Evolutionary conservation across 208 protist species (phyloP), one percentile per base, ranked within the genome.

Genomic region (Leishmania arabica): DNA sequence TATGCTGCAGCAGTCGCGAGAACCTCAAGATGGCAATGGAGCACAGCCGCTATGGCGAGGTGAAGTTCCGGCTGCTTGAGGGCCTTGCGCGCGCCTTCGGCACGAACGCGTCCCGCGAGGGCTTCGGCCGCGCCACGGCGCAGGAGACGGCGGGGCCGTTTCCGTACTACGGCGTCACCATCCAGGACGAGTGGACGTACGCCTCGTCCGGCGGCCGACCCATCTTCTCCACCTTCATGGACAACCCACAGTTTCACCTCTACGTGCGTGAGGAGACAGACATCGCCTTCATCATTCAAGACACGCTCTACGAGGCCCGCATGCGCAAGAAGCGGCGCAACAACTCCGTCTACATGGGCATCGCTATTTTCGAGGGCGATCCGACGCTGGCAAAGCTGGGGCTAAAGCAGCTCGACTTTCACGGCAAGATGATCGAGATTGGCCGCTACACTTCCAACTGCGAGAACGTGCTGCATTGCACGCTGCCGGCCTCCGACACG

Each of bases 231-330:
- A 95, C 91, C 42, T 98, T 98, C 83, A 95, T 98, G 91, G 95
- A 98, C 86, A 98, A 98, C 82, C 95, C 95, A 53, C 95, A 98
- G 88, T 97, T 98, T 78, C 91, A 95, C 70, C 86, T 98, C 15
- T 89, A 89, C 85, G 90, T 97, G 7, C 86, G 77, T 24, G 84
- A 92, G 69, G 83, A 89, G 42, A 83, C 91, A 17, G 91, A 97
- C 79, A 86, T 98, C 73, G 88, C 92, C 17, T 96, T 98, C 77
- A 93, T 98, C 73, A 95, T 98, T 68, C 93, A 96, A 75, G 95
- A 98, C 83, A 91, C 89, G 21, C 84, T 95, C 17, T 98, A 96
- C 86, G 95, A 98, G 88, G 85, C 88, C 72, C 91, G 94, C 78
- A 92, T 95, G 92, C 87, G 86, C 53, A 94, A 95, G 84, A 96